Conservation (phyloP, 352 stramenopile genomes). For the Pythium oligandrum region DNA sequence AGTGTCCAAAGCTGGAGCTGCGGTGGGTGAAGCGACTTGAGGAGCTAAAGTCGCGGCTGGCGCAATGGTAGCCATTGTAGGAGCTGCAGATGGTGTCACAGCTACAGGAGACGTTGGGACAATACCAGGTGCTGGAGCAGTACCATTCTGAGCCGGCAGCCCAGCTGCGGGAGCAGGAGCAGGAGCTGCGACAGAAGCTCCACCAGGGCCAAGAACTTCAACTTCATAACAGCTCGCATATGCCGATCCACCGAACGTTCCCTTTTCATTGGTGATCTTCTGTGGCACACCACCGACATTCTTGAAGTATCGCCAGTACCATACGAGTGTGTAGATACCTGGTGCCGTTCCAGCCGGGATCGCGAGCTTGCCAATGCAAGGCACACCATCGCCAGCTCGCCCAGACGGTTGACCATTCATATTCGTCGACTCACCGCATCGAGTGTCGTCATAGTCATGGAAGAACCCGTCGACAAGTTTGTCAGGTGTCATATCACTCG, state of each 20-base stretch:
- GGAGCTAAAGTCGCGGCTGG: no score
- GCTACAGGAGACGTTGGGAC: no score
- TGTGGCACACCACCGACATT: not conserved
- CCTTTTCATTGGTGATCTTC: constrained; percentile 18
- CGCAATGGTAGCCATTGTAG: no score
- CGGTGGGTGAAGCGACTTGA: no score
- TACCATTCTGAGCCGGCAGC: no score
- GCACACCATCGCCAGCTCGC: constrained; percentile 29
- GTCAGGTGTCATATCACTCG: constrained; percentile 32
- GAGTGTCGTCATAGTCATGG: constrained; percentile 51
- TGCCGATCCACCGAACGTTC: constrained; percentile 34
- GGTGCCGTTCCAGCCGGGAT: constrained; percentile 28
- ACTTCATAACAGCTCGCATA: constrained; percentile 49
- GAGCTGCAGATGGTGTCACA: no score
- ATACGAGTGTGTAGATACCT: constrained; percentile 48
- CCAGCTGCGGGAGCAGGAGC: no score
- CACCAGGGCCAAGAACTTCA: constrained; percentile 22
- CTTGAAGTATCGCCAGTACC: constrained; percentile 53
- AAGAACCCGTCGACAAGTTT: constrained; percentile 40
- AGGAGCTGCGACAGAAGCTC: no score
- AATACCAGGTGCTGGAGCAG: no score
- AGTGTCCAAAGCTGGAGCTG: no score
- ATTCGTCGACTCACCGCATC: constrained; percentile 30
- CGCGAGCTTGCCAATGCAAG: constrained; percentile 31
- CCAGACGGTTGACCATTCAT: constrained; percentile 2